Evolutionary conservation across 139 green algal species (phyloP).

Genomic region (Desmodesmus armatus): DNA sequence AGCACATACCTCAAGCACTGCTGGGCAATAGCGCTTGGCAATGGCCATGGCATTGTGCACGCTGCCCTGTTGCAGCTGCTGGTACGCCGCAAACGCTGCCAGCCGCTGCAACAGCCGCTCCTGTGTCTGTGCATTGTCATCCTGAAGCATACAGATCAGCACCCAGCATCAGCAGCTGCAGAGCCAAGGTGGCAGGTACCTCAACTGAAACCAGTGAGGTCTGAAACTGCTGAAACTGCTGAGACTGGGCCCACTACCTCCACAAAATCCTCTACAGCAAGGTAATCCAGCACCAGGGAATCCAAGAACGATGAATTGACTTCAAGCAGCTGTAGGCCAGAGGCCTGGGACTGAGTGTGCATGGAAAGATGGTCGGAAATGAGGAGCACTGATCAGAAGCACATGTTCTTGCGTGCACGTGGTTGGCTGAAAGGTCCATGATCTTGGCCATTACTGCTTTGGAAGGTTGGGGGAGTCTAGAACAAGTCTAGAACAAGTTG

Average conservation of each 20-base stretch:
- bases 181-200: not conserved
- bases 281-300: slow-evolving; percentile 33
- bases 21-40: slow-evolving; percentile 23
- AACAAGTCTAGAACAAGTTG: no score
- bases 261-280: slow-evolving; percentile 3
- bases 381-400: no score
- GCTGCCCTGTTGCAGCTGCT: slow-evolving; percentile 36
- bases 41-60: slow-evolving; percentile 32
- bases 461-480: no score
- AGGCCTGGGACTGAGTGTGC: slow-evolving; percentile 18
- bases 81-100: slow-evolving; percentile 2
- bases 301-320: slow-evolving; percentile 30
- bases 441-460: no score
- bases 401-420: no score
- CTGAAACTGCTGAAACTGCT: not conserved
- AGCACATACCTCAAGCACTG: slow-evolving; percentile 38
- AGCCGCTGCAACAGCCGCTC: not conserved
- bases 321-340: not conserved
- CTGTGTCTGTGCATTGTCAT: not conserved
- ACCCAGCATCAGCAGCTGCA: not conserved
- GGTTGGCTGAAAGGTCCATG: no score
- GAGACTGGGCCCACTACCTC: slow-evolving; percentile 6
- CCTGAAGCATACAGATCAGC: not conserved
- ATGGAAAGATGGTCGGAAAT: no score
- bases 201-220: not conserved